phyloP scores from a whole-genome alignment of 1,284 basidiomycete species.

The Fomitopsis pinicola region DNA sequence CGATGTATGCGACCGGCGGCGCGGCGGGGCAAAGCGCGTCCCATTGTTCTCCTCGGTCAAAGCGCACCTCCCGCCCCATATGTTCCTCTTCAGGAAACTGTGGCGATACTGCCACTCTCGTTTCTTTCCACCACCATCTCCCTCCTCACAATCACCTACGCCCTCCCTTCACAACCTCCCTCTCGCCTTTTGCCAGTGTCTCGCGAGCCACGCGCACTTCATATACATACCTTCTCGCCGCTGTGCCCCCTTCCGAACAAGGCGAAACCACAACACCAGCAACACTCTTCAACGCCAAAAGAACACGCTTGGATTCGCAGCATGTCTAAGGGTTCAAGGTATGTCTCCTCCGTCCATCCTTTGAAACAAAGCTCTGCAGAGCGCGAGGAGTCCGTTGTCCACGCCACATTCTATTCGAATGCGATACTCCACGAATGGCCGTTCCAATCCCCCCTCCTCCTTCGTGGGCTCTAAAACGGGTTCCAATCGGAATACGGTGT shows the following conservation, averaged over 20 bases:
- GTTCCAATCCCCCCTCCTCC: too few species aligned
- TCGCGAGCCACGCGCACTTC: not conserved
- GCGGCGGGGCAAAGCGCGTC: not conserved
- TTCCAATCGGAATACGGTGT: too few species aligned
- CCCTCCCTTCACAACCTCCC: not conserved
- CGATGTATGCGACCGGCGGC: not conserved
- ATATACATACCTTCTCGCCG: not conserved
- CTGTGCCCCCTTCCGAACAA: not conserved
- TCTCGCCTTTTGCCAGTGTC: not conserved
- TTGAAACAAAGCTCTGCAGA: too few species aligned
- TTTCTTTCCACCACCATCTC: not conserved
- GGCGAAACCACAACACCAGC: not conserved
- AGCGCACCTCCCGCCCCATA: not conserved
- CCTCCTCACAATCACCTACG: not conserved
- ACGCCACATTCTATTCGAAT: too few species aligned
- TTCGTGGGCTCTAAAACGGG: too few species aligned
- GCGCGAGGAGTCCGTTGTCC: too few species aligned
- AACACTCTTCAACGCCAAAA: not conserved
- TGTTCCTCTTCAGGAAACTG: not conserved
- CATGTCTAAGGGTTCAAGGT: not conserved
- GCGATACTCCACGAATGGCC: too few species aligned
- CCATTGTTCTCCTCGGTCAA: not conserved
- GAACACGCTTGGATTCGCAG: too few species aligned
- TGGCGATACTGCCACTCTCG: not conserved
- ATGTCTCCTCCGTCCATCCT: not conserved